Evolutionary conservation across 129 eudicot species (phyloP).

Genomic region (Scalesia atractyloides): DNA sequence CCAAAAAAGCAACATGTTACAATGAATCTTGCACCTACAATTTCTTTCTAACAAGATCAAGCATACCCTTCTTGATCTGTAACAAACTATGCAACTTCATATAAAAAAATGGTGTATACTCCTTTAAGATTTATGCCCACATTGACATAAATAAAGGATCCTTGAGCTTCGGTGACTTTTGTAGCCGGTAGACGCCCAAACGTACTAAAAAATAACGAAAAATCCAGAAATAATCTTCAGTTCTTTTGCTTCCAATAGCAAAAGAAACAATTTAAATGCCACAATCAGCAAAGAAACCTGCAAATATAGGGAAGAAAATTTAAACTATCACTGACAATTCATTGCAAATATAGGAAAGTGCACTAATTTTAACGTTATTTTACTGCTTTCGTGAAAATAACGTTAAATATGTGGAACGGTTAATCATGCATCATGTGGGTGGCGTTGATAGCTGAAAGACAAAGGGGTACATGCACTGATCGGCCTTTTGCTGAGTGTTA

Average conservation of each 20-base stretch:
- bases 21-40: slow-evolving; percentile 21
- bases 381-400: too few species aligned
- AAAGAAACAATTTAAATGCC: slow-evolving; percentile 15
- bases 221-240: slow-evolving; percentile 10
- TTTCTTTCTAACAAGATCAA: slow-evolving; percentile 30
- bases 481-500: too few species aligned
- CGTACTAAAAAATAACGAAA: slow-evolving; percentile 12
- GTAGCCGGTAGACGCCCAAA: slow-evolving; percentile 25
- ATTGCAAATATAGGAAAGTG: too few species aligned
- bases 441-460: too few species aligned
- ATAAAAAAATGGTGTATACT: slow-evolving; percentile 19
- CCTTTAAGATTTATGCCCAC: slow-evolving; percentile 20
- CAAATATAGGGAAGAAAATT: slow-evolving; percentile 15
- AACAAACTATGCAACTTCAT: slow-evolving; percentile 31
- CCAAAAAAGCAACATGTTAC: slow-evolving; percentile 20
- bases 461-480: too few species aligned
- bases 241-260: slow-evolving; percentile 29
- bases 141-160: slow-evolving; percentile 14
- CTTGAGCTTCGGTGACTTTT: slow-evolving; percentile 27
- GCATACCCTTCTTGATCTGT: slow-evolving; percentile 25
- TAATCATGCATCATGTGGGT: too few species aligned
- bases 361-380: too few species aligned
- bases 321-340: too few species aligned
- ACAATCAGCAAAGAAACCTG: slow-evolving; percentile 29
- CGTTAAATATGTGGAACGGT: too few species aligned